These are phyloP conservation scores for Cladosporium austrohemisphaericum DNA, from an alignment of 2,329 filamentous ascomycete genomes.

Conservation along the genomic window DNA sequence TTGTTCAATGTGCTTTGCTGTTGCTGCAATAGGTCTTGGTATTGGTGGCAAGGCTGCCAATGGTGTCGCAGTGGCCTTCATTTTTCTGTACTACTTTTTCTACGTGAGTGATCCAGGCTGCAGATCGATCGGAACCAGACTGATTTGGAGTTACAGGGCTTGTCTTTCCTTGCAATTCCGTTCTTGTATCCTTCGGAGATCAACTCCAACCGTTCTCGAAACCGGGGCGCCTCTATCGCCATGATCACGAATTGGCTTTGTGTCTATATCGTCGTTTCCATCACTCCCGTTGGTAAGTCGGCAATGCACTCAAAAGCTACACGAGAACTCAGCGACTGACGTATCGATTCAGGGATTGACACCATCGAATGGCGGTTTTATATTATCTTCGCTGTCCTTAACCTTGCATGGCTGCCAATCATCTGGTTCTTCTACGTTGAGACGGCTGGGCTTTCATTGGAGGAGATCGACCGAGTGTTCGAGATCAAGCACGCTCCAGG, in stretches of 20 bases:
- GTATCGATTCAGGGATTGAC: not conserved
- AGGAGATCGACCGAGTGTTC: slow-evolving; percentile 19
- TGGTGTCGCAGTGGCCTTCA: slow-evolving; percentile 19
- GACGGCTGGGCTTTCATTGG: slow-evolving; percentile 14
- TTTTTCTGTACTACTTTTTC: slow-evolving; percentile 21
- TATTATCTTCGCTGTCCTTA: slow-evolving; percentile 49
- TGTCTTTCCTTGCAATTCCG: slow-evolving; percentile 18
- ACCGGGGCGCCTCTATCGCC: slow-evolving; percentile 17
- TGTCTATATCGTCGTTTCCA: slow-evolving; percentile 18
- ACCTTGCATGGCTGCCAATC: slow-evolving; percentile 50
- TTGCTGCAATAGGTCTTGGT: slow-evolving; percentile 16
- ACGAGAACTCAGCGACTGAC: no score
- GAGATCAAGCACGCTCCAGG: slow-evolving; percentile 17
- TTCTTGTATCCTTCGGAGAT: slow-evolving; percentile 20
- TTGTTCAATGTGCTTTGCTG: slow-evolving; percentile 17
- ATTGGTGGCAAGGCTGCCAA: slow-evolving; percentile 14
- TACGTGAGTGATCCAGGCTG: slow-evolving; percentile 15
- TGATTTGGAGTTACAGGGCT: slow-evolving; percentile 9
- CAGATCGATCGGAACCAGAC: not conserved
- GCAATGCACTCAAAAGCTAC: not conserved
- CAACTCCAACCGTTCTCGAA: slow-evolving; percentile 17
- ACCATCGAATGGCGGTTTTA: slow-evolving; percentile 24
- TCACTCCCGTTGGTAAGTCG: slow-evolving; percentile 18
- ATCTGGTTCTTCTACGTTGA: slow-evolving; percentile 34
- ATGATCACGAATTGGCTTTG: slow-evolving; percentile 20